Percentiles rank a stretch among this genome's conserved stretches.
phyloP scores from a whole-genome alignment of 176 grass and related monocot species.

The Areca catechu region DNA sequence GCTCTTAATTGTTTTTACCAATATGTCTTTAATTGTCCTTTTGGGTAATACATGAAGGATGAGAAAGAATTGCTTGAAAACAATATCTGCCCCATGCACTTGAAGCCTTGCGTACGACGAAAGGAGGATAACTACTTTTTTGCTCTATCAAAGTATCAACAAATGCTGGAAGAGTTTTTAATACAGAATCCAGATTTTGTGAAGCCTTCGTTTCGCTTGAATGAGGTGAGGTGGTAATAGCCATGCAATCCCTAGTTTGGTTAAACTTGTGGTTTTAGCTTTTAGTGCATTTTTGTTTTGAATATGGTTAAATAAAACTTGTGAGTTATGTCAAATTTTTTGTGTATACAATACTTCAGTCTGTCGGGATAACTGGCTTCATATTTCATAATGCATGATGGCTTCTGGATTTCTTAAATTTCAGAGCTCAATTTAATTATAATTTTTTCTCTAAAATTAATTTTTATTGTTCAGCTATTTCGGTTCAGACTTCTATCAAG shows the following conservation, averaged over 20 bases:
- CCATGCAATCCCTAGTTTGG: not conserved
- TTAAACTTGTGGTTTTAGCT: not conserved
- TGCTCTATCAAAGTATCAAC: slow-evolving; percentile 91
- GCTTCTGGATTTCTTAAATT: no score
- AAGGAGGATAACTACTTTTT: slow-evolving; percentile 99
- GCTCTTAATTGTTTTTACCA: no score
- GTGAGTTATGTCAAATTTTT: no score
- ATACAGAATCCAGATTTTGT: slow-evolving; percentile 84
- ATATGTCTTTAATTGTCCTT: not conserved
- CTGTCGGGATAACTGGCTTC: no score
- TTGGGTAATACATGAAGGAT: slow-evolving; percentile 52
- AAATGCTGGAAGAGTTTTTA: slow-evolving; percentile 74
- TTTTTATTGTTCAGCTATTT: no score
- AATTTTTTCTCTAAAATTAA: no score
- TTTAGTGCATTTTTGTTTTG: not conserved
- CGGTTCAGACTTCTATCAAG: no score
- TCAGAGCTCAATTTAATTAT: no score
- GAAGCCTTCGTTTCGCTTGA: slow-evolving; percentile 77
- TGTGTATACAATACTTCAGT: no score
- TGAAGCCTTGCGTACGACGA: slow-evolving; percentile 72
- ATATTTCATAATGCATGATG: no score
- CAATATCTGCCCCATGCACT: slow-evolving; percentile 72
- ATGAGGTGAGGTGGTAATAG: slow-evolving; percentile 50
- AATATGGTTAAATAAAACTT: no score
- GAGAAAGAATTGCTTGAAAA: slow-evolving; percentile 83